Base-by-base conservation (phyloP, 495 filamentous ascomycete genomes). In the Tuber brumale region DNA sequence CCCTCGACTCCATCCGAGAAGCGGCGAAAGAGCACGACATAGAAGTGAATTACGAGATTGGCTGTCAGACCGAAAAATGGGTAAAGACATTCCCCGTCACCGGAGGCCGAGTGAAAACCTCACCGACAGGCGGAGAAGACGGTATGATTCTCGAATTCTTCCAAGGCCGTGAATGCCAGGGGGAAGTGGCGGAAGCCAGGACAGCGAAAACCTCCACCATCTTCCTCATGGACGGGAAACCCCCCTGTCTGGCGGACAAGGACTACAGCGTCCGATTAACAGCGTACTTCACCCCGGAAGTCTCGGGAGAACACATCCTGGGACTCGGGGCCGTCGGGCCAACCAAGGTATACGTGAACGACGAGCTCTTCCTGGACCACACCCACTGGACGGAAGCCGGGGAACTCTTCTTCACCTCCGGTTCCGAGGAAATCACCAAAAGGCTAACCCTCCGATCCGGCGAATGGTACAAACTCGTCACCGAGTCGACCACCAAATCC, bases 301-400 rank as follows among this genome's bases (percentile, higher is more conserved):
- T 81, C 6, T 86, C 84, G 18, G 91, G 92, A 0, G 85, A 88
- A 46, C 92, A 94, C 79, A 90, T 92, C 46, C 88, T 95, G 72
- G 91, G 92, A 21, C 89, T 92, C 72, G 92, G 91, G 74, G 91
- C 91, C n/a, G 88, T 92, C 39, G 93, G 93, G 0, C 91, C 91
- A 0, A 92, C 91, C 5, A 88, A 86, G 74, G 84, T 95, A 0
- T 90, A 88, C 71, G 84, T 94, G 44, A 87, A 94, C 76, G 91
- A 87, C 46, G 86, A 91, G 70, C 80, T 93, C 5, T 87, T 92
- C 14, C 89, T 95, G 72, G 90, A 95, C 83, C 90, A 88, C 8
- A 90, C 89, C 87, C 84, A 90, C 76, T 90, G 89, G 89, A 89
- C 87, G 43, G 88, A 89, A 75, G 86, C 88, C 77, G 89, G 89